These are phyloP conservation scores for Nicotiana tomentosiformis DNA, from an alignment of 257 asterid species.

Conservation along the genomic window DNA sequence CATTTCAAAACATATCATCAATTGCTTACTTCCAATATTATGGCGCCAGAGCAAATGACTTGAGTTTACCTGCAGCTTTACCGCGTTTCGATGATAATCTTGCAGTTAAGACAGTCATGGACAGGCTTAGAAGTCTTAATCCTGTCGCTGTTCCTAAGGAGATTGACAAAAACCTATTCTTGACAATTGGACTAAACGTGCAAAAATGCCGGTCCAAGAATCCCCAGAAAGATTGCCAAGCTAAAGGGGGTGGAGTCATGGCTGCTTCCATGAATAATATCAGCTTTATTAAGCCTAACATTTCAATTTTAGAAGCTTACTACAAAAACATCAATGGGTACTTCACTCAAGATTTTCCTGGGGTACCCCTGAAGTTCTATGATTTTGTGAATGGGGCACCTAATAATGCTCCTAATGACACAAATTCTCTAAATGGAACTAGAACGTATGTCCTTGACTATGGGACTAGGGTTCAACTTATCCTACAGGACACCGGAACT, in stretches of 20 bases:
- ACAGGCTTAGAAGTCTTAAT: slow-evolving; percentile 44
- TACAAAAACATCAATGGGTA: slow-evolving; percentile 33
- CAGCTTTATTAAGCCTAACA: slow-evolving; percentile 47
- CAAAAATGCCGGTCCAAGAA: slow-evolving; percentile 37
- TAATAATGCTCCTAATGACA: slow-evolving; percentile 47
- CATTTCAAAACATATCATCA: slow-evolving; percentile 49
- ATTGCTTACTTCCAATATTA: slow-evolving; percentile 57
- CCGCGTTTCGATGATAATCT: slow-evolving; percentile 46
- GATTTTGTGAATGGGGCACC: slow-evolving; percentile 64
- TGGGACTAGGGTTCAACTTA: slow-evolving; percentile 51
- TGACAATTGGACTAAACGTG: slow-evolving; percentile 55
- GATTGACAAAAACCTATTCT: slow-evolving; percentile 42
- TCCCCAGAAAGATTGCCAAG: slow-evolving; percentile 40
- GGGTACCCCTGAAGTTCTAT: slow-evolving; percentile 35
- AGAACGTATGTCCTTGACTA: slow-evolving; percentile 52
- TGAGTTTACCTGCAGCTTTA: slow-evolving; percentile 40
- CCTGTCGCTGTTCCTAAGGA: slow-evolving; percentile 35
- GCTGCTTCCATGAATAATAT: slow-evolving; percentile 67
- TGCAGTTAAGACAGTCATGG: slow-evolving; percentile 56
- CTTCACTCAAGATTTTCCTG: slow-evolving; percentile 47
- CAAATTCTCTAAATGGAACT: slow-evolving; percentile 43
- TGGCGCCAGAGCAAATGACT: slow-evolving; percentile 35
- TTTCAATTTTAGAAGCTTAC: slow-evolving; percentile 49
- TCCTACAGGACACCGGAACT: slow-evolving; percentile 60
- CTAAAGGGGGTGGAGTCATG: slow-evolving; percentile 48